Evolutionary conservation across 495 filamentous ascomycete species (phyloP).

Genomic region (Talaromyces trachyspermus): DNA sequence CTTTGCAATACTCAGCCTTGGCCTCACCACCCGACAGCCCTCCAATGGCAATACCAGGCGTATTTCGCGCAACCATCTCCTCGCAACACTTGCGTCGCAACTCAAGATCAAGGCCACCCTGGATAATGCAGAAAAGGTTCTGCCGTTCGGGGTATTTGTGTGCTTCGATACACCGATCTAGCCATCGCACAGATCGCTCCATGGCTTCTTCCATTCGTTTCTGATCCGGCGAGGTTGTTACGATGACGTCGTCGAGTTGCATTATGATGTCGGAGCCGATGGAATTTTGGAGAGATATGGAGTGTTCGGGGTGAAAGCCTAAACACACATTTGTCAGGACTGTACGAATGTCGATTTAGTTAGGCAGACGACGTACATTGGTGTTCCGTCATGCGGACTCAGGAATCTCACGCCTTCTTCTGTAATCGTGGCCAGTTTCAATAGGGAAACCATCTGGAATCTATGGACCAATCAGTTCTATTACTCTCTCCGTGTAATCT

Average conservation of each 20-base stretch:
- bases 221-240: constrained; percentile 84
- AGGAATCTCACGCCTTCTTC: constrained; percentile 94
- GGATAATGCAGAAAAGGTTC: constrained; percentile 98
- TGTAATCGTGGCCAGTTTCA: constrained; percentile 89
- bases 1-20: constrained; percentile 55
- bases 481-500: neutral
- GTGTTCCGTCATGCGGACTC: constrained; percentile 85
- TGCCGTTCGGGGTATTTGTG: constrained; percentile 77
- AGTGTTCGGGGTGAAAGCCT: constrained; percentile 96
- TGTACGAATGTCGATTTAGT: neutral
- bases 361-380: constrained; percentile 54
- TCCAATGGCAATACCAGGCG: constrained; percentile 93
- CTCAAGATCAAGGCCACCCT: constrained; percentile 89
- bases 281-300: constrained; percentile 89
- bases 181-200: constrained; percentile 95
- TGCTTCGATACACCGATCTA: constrained; percentile 90
- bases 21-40: constrained; percentile 83
- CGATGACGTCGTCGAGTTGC: constrained; percentile 97
- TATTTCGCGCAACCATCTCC: constrained; percentile 87
- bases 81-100: constrained; percentile 75
- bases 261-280: constrained; percentile 99
- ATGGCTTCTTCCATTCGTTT: constrained; percentile 87
- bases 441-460: constrained; percentile 96
- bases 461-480: constrained; percentile 35
- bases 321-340: too few relatives aligned